These are phyloP conservation scores for Eleusine indica DNA, from an alignment of 176 grass and related monocot species.

Conservation along the genomic window DNA sequence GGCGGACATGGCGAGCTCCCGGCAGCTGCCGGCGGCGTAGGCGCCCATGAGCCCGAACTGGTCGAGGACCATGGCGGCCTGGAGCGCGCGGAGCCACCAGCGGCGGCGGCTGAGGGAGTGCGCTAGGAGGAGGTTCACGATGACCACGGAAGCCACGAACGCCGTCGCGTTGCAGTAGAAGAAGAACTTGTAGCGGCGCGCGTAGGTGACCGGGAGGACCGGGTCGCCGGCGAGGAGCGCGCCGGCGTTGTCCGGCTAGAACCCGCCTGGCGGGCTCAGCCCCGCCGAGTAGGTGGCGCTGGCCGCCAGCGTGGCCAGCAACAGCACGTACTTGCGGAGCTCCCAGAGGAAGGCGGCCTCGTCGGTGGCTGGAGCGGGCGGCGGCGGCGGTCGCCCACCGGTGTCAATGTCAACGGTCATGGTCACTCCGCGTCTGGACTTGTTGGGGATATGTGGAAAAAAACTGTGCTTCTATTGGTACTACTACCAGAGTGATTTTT, in stretches of 20 bases:
- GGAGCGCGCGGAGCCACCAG: slow-evolving; percentile 51
- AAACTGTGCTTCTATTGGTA: not conserved
- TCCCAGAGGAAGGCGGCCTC: slow-evolving; percentile 48
- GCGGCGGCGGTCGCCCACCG: not conserved
- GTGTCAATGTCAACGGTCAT: not conserved
- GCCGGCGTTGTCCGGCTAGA: slow-evolving; percentile 28
- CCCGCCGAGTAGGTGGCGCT: slow-evolving; percentile 50
- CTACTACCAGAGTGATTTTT: too few species aligned
- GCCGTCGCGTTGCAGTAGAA: slow-evolving; percentile 54
- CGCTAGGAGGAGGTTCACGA: slow-evolving; percentile 54
- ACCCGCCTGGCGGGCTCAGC: slow-evolving; percentile 54
- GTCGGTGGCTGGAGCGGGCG: not conserved
- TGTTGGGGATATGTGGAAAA: not conserved
- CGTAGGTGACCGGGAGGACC: slow-evolving; percentile 32
- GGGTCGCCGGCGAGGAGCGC: slow-evolving; percentile 24
- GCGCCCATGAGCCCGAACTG: slow-evolving; percentile 51
- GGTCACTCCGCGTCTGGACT: not conserved
- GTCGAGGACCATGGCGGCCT: slow-evolving; percentile 48
- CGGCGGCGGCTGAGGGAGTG: slow-evolving; percentile 22
- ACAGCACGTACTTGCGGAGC: slow-evolving; percentile 54
- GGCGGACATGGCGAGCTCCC: slow-evolving; percentile 40
- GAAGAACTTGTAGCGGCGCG: slow-evolving; percentile 35
- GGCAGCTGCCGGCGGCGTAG: slow-evolving; percentile 49
- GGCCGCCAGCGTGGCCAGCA: slow-evolving; percentile 47
- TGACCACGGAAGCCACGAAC: slow-evolving; percentile 51